Evolutionary conservation across 2,329 filamentous ascomycete genomes (phyloP), one percentile per base, ranked within the genome.

Genomic region (Penicillium sp.): DNA sequence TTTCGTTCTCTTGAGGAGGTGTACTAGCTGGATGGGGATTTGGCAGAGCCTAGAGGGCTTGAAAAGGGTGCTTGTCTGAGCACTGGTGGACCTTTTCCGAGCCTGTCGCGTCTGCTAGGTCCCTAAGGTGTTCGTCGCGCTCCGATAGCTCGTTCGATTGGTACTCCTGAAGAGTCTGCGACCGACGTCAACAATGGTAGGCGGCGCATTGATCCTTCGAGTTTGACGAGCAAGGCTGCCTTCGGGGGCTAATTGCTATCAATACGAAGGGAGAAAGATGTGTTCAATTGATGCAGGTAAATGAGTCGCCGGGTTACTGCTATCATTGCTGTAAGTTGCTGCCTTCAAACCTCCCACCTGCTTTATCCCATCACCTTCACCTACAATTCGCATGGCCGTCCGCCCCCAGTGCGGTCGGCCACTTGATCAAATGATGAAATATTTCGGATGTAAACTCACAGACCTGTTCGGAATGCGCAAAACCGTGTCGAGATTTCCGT

Each of bases 401-500:
- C 51, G 51, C 51, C 13, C 35, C 35, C 30, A 7, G 26, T 37
- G 22, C 59, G 63, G 64, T 69, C 58, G 57, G 63, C 52, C 59
- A 57, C 59, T 68, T 71, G 68, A 71, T 73, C 66, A 67, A 68
- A 75, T 82, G 80, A 87, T 96, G 93, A 97, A 96, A 95, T 81
- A 81, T 96, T 89, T 86, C 93, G 93, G 93, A 97, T 97, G 92
- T 95, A 92, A 96, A 96, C 80, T 42, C 51, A 82, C 81, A 85
- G 84, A 86, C 84, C 83, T 86, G 86, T 85, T 87, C 89, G 89
- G 90, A 89, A 89, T 90, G 92, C 92, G 93, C 93, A 96, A 92
- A 89, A 83, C 85, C 85, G 83, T 97, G 93, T 96, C 89, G 93
- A 97, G 81, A 87, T 89, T 90, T 97, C 93, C 93, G 93, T 97